Conservation (phyloP, 2,329 filamentous ascomycete species). For the Fusarium falciforme region DNA sequence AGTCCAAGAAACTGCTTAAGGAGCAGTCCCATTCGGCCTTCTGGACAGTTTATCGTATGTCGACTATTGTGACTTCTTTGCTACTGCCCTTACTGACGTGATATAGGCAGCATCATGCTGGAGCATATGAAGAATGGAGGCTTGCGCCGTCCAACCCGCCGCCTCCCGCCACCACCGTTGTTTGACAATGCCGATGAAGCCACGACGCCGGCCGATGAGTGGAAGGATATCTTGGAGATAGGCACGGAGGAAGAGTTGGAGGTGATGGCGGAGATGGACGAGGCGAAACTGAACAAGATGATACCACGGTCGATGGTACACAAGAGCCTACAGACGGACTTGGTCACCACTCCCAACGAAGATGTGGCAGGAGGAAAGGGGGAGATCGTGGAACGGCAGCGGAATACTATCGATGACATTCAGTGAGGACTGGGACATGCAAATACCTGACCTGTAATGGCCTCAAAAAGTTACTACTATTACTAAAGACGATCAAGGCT, state of each 20-base stretch:
- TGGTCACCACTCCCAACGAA: background rate
- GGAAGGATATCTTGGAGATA: background rate
- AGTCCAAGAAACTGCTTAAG: slow-evolving; percentile 14
- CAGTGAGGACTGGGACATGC: background rate
- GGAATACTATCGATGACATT: background rate
- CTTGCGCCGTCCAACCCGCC: background rate
- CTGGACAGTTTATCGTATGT: slow-evolving; percentile 24
- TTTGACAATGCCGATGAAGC: background rate
- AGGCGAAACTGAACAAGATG: background rate
- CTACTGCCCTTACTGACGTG: slow-evolving; percentile 1
- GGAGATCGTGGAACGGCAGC: background rate
- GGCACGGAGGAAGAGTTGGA: background rate
- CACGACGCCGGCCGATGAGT: background rate
- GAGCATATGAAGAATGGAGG: background rate
- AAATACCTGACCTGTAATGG: background rate
- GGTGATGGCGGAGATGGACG: background rate
- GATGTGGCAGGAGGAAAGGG: background rate
- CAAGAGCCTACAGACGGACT: background rate
- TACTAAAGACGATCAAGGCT: background rate
- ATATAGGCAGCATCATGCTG: slow-evolving; percentile 1
- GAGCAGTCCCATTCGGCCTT: slow-evolving; percentile 17
- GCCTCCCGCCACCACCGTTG: slow-evolving; percentile 15
- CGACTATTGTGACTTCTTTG: background rate
- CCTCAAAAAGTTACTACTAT: background rate
- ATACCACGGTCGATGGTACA: background rate